Base-by-base conservation (phyloP, 305 asterid genomes). In the Solanum hybrid region DNA sequence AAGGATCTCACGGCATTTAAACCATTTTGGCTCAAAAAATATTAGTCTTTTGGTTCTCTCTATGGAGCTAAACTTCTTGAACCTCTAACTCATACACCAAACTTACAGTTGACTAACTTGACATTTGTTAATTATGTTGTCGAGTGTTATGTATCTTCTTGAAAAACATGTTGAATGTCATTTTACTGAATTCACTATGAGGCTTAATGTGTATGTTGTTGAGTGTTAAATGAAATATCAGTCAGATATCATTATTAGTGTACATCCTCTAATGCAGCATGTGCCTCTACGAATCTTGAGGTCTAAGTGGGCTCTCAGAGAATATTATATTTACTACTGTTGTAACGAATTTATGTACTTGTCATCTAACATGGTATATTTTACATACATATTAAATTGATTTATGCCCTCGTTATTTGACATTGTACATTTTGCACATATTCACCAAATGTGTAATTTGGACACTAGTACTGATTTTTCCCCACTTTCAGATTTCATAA, bases 241-340 rank as follows among this genome's bases (percentile, higher is more conserved):
- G 91, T 96, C 98, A 7, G 97, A 97, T 93, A 95, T 97, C 87
- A 57, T 57, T 51, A 51, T 51, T 51, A 5, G 0, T 15, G 68
- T 51, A 51, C 98, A 97, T 93, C 98, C 98, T 89, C 91, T 97
- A 90, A 97, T 97, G 99, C 98, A 97, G 51, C 99, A 97, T 78
- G 99, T 97, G 27, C 96, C 99, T 0, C 98, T 97, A 84, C 99
- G 99, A 85, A 90, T 97, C 87, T 93, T 97, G 95, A 95, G 97
- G 91, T 91, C 98, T 27, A 96, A 96, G 93, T n/a, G 98, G 99
- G 89, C 95, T 96, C n/a, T 92, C 96, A 94, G 90, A 97, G 92
- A 97, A 96, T 96, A 97, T 96, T 41, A 97, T 96, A 34, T 97
- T 97, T 90, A 94, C 98, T 90, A 97, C 98, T 10, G 98, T 97